Evolutionary conservation across 1,284 basidiomycete species (phyloP), one percentile per base, ranked within the genome.

Genomic region (Boletus mariae): DNA sequence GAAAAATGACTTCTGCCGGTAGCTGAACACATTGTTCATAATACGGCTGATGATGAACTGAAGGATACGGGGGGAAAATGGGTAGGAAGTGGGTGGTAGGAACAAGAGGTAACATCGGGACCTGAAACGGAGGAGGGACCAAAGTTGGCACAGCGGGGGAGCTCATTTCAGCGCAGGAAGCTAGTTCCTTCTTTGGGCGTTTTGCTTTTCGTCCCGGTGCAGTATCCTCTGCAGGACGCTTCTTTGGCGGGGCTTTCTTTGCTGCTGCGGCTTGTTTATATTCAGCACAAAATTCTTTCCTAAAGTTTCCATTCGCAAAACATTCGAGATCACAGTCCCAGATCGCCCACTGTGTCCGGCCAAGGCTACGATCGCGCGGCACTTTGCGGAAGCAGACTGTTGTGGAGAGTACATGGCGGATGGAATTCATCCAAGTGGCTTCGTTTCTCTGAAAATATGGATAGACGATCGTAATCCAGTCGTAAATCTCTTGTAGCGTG

Each of bases 371-470:
- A 51, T 85, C 85, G 13, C 85, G 73, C 3, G 80, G 78, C 0
- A 83, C 81, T 60, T 90, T 90, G 52, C 86, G 80, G 67, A 90
- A 90, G 51, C 83, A 84, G 9, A 87, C 80, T 45, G 92, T 92
- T 2, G 90, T 90, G 63, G 87, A 91, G 38, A 94, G 79, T 44
- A 92, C 90, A 70, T 94, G 91, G 20, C 92, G 80, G 58, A 94
- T 89, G 52, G 89, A 91, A 70, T 94, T 94, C 84, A 92, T 92
- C 94, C 94, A 98, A 26, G 93, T 95, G n/a, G 87, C 83, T 63
- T 97, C 94, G 37, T 90, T 90, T 42, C 88, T 87, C 69, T 93
- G 93, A 76, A 94, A 99, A 69, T 87, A 87, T 0, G 96, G 94
- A 70, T 94, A 95, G 5, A 92, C 92, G 38, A 90, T 91, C 55